Evolutionary conservation across 768 basidiomycete species (phyloP).

Genomic region (Boletellus sp.): DNA sequence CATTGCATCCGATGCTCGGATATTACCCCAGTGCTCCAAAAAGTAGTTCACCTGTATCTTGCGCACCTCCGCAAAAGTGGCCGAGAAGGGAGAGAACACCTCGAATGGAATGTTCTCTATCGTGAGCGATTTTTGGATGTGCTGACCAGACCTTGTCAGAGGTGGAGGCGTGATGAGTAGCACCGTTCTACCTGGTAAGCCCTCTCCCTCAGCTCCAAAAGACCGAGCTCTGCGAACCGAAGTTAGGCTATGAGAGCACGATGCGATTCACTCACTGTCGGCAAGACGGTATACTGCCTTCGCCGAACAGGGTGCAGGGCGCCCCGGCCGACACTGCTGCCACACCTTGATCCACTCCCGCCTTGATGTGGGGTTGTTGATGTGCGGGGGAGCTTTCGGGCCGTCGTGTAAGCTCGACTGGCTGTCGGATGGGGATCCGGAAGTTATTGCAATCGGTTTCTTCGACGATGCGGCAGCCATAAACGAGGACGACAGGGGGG

Average conservation of each 20-base stretch:
- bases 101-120: conserved; percentile 83
- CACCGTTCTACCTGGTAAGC: conserved; percentile 48
- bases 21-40: conserved; percentile 77
- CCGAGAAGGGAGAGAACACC: conserved; percentile 81
- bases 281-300: conserved; percentile 83
- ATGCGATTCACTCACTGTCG: conserved; percentile 56
- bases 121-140: conserved; percentile 72
- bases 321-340: conserved; percentile 55
- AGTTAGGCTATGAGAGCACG: neutral
- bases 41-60: conserved; percentile 82
- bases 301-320: conserved; percentile 74
- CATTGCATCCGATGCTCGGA: conserved; percentile 82
- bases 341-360: conserved; percentile 75
- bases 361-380: conserved; percentile 36
- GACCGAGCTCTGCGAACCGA: conserved; percentile 54
- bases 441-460: conserved; percentile 6
- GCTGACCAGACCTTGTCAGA: conserved; percentile 36
- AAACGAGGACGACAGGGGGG: conserved; percentile 77
- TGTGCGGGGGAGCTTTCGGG: conserved; percentile 6
- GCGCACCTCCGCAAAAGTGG: conserved; percentile 75
- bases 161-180: neutral
- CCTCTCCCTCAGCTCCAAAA: conserved; percentile 67
- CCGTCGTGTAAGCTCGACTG: conserved; percentile 31
- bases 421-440: conserved; percentile 33
- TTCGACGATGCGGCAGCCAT: conserved; percentile 20